These are phyloP conservation scores for Xylaria sp. DNA, from an alignment of 2,329 filamentous ascomycete genomes.

Conservation along the genomic window DNA sequence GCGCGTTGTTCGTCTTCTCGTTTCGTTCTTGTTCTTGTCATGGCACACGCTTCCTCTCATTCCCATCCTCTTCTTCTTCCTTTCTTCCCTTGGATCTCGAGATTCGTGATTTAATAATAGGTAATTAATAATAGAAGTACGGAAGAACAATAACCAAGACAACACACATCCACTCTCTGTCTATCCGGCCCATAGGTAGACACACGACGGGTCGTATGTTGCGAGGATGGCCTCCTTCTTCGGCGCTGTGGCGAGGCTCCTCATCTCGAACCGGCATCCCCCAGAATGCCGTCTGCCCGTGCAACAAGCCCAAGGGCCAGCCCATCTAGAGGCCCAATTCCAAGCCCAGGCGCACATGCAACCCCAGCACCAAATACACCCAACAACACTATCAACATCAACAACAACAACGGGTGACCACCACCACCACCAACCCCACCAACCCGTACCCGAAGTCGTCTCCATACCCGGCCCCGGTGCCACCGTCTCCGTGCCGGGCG, in stretches of 20 bases:
- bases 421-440: neutral
- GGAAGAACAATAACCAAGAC: neutral
- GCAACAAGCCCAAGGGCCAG: conserved; percentile 11
- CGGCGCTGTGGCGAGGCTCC: conserved; percentile 16
- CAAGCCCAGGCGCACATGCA: no score
- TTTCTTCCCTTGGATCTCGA: neutral
- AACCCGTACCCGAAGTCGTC: conserved; percentile 8
- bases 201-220: neutral
- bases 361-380: no score
- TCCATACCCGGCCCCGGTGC: conserved; percentile 5
- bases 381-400: no score
- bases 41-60: neutral
- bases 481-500: neutral
- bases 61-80: neutral
- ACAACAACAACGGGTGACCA: no score
- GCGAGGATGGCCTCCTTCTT: conserved; percentile 24
- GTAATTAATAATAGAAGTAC: no score
- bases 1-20: no score
- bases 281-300: conserved; percentile 17
- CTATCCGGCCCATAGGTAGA: neutral
- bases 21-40: neutral
- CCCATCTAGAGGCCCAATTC: neutral
- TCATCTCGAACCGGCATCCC: conserved; percentile 14
- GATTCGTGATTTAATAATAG: neutral
- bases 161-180: neutral